Evolutionary conservation across 768 basidiomycete species (phyloP).

Genomic region (Suillus bovinus): DNA sequence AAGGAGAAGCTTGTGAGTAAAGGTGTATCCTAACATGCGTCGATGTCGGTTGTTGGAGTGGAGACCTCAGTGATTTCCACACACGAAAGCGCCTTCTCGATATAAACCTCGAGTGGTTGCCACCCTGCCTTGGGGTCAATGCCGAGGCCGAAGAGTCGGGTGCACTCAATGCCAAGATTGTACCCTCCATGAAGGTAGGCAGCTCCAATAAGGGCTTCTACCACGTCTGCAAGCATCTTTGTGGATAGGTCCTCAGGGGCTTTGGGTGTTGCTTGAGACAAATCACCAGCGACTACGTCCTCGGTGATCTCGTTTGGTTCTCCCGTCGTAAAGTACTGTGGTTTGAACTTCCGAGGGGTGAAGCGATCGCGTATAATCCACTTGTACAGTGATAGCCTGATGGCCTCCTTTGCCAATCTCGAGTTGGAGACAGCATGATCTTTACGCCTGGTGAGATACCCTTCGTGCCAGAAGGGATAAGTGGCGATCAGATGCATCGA

Average conservation of each 20-base stretch:
- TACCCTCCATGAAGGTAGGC: constrained; percentile 70
- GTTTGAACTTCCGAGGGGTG: constrained; percentile 42
- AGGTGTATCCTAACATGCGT: constrained; percentile 66
- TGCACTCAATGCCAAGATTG: constrained; percentile 58
- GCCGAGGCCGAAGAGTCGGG: constrained; percentile 59
- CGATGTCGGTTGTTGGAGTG: constrained; percentile 53
- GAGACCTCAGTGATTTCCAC: constrained; percentile 42
- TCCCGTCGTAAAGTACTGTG: constrained; percentile 28
- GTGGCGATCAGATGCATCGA: constrained; percentile 60
- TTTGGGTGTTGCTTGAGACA: constrained; percentile 25
- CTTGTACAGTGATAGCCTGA: constrained; percentile 49
- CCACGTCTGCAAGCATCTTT: constrained; percentile 83
- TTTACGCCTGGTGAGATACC: constrained; percentile 68
- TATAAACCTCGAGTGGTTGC: constrained; percentile 47
- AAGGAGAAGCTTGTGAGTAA: constrained; percentile 59
- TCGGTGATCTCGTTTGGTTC: not conserved
- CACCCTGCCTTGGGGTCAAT: constrained; percentile 42
- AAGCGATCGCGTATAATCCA: constrained; percentile 68
- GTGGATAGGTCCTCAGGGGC: constrained; percentile 55
- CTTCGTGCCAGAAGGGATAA: constrained; percentile 79
- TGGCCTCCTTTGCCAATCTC: constrained; percentile 64
- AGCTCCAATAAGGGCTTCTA: constrained; percentile 83
- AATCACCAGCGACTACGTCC: constrained; percentile 21
- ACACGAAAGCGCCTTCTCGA: constrained; percentile 39
- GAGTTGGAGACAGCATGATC: constrained; percentile 76